Conservation (phyloP, 2,329 filamentous ascomycete species). For the Berkeleyomyces rouxiae region DNA sequence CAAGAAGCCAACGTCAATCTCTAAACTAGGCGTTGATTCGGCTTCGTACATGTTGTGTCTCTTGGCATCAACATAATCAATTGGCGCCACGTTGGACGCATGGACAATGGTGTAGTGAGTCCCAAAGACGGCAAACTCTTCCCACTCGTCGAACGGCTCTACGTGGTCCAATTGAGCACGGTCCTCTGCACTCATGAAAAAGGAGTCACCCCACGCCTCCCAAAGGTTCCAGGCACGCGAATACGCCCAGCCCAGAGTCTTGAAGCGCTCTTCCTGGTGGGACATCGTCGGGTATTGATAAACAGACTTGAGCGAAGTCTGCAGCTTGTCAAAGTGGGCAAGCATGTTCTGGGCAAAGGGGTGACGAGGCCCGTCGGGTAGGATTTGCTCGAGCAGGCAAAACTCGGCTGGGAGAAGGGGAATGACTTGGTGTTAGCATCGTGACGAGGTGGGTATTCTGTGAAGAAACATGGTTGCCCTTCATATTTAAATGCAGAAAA, state of each 20-base stretch:
- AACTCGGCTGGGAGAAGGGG: constrained; percentile 45
- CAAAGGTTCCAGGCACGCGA: constrained; percentile 55
- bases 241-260: constrained; percentile 46
- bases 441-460: no score
- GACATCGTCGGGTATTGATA: constrained; percentile 47
- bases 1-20: not conserved
- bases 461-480: no score
- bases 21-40: not conserved
- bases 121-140: constrained; percentile 75
- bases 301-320: constrained; percentile 61
- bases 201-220: constrained; percentile 60
- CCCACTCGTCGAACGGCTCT: constrained; percentile 91
- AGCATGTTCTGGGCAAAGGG: constrained; percentile 83
- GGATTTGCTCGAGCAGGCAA: constrained; percentile 70
- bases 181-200: constrained; percentile 44
- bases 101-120: constrained; percentile 70
- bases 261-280: constrained; percentile 55
- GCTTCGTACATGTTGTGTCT: not conserved
- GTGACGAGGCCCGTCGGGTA: constrained; percentile 60
- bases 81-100: constrained; percentile 24
- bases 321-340: constrained; percentile 63
- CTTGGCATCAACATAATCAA: not conserved
- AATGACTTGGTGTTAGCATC: constrained; percentile 17
- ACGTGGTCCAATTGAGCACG: constrained; percentile 47
- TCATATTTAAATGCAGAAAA: not conserved